Evolutionary conservation across 2,329 filamentous ascomycete species (phyloP).

Genomic region (Colletotrichum godetiae): DNA sequence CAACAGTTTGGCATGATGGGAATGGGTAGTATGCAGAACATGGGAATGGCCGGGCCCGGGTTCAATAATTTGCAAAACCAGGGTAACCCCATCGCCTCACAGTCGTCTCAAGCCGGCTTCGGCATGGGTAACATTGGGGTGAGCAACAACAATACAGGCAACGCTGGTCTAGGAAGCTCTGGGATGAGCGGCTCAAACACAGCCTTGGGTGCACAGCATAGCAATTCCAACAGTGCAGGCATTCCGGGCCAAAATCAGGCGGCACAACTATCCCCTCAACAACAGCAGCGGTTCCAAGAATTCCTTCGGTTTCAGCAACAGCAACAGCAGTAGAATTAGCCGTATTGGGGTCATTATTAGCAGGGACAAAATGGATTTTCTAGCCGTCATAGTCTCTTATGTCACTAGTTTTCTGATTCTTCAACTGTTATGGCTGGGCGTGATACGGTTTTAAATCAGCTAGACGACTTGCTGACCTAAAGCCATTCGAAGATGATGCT

Average conservation of each 20-base stretch:
- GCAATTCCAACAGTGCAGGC: not conserved
- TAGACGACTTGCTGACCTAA: not conserved
- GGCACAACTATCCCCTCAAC: no score
- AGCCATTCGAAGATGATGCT: constrained; percentile 33
- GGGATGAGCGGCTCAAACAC: not conserved
- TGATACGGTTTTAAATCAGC: no score
- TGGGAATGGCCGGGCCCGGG: not conserved
- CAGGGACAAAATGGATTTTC: no score
- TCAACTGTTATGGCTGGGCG: not conserved
- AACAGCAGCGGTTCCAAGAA: not conserved
- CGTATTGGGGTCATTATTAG: no score
- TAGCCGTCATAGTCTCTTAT: not conserved
- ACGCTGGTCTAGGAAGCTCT: not conserved
- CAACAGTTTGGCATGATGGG: not conserved
- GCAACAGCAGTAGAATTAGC: no score
- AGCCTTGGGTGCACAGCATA: not conserved
- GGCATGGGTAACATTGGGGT: not conserved
- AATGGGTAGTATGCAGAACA: not conserved
- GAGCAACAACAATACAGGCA: not conserved
- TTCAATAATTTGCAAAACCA: not conserved
- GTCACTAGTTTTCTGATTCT: not conserved
- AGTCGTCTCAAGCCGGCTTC: not conserved
- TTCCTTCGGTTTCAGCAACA: not conserved
- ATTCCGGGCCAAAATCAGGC: no score
- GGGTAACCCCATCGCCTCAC: not conserved